Evolutionary conservation across 2,329 filamentous ascomycete genomes (phyloP), one percentile per base, ranked within the genome.

Genomic region (Aplosporella prunicola): DNA sequence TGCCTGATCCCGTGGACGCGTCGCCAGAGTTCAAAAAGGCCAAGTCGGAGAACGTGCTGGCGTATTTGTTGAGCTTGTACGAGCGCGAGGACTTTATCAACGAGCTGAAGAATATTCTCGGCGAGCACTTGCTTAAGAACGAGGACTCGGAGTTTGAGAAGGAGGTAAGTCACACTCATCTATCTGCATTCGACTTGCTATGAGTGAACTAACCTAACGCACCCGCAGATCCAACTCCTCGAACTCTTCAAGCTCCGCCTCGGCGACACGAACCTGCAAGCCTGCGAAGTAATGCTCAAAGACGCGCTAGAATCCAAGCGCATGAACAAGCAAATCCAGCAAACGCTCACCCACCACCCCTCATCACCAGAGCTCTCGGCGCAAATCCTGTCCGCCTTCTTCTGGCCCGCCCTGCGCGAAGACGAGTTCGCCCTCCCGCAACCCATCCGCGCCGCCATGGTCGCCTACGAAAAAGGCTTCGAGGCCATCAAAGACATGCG

Each of bases 211-310:
- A n/a, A n/a, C n/a, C 37, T 39, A 14, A 39, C 23, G 10, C 3
- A 9, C 17, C 14, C 17, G 14, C 11, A 39, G 38, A 40, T 84
- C 37, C 80, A 82, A 39, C 82, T 95, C 4, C 71, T 96, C 5
- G 79, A 89, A 40, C 71, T 96, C 8, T 72, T 98, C 42, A 95
- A 95, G 63, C 72, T 84, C 43, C 78, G 88, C 7, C 88, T 95
- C 40, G 89, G 89, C 16, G 86, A 95, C 47, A 72, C 74, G 18
- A 78, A 85, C 11, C 66, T 98, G 30, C 91, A 96, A 56, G 83
- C 84, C 32, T 95, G 88, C 58, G 89, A 98, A 55, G 91, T 98
- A 51, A 98, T 98, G 91, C 74, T 98, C 40, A 84, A 82, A 45
- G 91, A 98, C 56, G 82, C 96, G 23, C 74, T 82, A 46, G 88